Conservation (phyloP, 2,329 filamentous ascomycete genomes). For the Aspergillus tanneri region DNA sequence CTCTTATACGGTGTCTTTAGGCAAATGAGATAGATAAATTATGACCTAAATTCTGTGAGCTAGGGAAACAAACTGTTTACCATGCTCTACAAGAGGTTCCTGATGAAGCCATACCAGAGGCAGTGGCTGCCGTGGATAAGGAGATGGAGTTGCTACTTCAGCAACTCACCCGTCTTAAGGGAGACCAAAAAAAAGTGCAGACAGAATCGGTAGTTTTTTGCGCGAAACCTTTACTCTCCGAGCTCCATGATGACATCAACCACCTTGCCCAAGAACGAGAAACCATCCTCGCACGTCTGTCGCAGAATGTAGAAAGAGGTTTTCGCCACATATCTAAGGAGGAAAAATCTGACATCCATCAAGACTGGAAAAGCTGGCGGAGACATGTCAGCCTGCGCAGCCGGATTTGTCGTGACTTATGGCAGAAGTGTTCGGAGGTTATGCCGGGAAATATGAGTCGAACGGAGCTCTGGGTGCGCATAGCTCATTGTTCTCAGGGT, state of each 20-base stretch:
- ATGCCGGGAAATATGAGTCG: slow-evolving; percentile 49
- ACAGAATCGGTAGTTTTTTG: slow-evolving; percentile 47
- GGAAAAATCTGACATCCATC: slow-evolving; percentile 49
- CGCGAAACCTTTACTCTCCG: slow-evolving; percentile 51
- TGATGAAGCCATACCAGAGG: slow-evolving; percentile 49
- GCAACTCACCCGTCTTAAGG: slow-evolving; percentile 46
- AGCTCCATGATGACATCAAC: slow-evolving; percentile 48
- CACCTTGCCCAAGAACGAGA: slow-evolving; percentile 48
- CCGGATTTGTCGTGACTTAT: slow-evolving; percentile 53
- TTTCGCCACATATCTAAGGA: slow-evolving; percentile 45
- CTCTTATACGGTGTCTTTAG: neutral
- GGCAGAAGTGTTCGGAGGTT: slow-evolving; percentile 49
- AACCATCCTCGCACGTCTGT: slow-evolving; percentile 43
- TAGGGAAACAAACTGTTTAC: slow-evolving; percentile 63
- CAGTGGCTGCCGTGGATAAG: slow-evolving; percentile 51
- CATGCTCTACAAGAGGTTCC: slow-evolving; percentile 55
- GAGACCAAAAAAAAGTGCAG: slow-evolving; percentile 52
- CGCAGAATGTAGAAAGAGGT: slow-evolving; percentile 43
- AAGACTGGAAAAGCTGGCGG: slow-evolving; percentile 49
- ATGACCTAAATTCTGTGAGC: too few species aligned
- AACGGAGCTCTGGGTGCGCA: slow-evolving; percentile 51
- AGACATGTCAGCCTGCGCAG: slow-evolving; percentile 42
- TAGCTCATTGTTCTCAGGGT: neutral
- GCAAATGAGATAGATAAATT: neutral
- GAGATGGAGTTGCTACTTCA: slow-evolving; percentile 49